These are phyloP conservation scores for Erodium texanum DNA, from an alignment of 441 rosid genomes.

Conservation along the genomic window DNA sequence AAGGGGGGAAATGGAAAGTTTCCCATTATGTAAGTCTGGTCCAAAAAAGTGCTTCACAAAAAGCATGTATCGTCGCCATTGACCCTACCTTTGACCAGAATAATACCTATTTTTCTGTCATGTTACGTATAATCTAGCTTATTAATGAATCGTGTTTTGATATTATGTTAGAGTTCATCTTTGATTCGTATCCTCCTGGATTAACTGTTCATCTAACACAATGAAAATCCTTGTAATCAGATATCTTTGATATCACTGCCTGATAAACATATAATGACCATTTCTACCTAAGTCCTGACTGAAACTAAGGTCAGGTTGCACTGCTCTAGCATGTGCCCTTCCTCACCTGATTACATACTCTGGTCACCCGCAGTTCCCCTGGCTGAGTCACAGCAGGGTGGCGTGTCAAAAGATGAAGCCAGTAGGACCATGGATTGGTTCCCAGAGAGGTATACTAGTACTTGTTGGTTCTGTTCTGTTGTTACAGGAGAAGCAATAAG, in stretches of 20 bases:
- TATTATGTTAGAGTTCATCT: too few relatives aligned
- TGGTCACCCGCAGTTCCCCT: not conserved
- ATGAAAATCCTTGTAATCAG: too few relatives aligned
- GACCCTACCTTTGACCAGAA: not conserved
- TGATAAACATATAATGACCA: too few relatives aligned
- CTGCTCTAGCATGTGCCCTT: not conserved
- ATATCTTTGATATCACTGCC: too few relatives aligned
- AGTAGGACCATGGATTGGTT: conserved; percentile 1
- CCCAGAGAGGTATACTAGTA: not conserved
- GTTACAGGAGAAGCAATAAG: not conserved
- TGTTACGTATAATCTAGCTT: too few relatives aligned
- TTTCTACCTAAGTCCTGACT: too few relatives aligned
- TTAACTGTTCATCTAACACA: too few relatives aligned
- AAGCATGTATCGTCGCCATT: not conserved
- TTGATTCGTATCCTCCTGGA: too few relatives aligned
- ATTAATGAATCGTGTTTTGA: too few relatives aligned
- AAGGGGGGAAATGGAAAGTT: not conserved
- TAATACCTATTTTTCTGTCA: too few relatives aligned
- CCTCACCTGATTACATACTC: not conserved
- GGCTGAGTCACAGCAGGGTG: not conserved
- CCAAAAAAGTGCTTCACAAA: not conserved
- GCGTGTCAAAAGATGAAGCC: not conserved
- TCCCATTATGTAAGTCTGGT: not conserved
- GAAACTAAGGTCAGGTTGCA: not conserved
- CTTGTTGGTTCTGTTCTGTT: not conserved